Base-by-base conservation (phyloP, 441 rosid genomes). In the Gossypium lobatum region DNA sequence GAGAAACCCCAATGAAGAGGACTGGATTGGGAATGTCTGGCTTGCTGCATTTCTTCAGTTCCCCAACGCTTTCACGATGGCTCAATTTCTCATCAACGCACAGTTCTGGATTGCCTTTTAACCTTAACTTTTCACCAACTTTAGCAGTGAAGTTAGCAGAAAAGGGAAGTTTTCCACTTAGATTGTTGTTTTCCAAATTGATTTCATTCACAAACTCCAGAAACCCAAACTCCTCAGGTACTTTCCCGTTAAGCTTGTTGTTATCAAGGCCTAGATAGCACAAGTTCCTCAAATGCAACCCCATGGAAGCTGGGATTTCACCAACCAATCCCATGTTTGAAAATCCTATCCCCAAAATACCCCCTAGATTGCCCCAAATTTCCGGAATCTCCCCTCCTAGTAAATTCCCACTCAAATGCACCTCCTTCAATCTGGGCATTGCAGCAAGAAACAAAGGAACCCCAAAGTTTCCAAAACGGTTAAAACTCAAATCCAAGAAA, bases 141-240 rank as follows among this genome's bases (percentile, higher is more conserved):
- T 68, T 83, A 0, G 83, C 74, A 18, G 84, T 78, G 64, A 90
- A 87, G n/a, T 80, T 59, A 1, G 78, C 83, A 50, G 88, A 69
- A 58, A 88, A 88, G 0, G 89, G 91, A 48, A 85, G 59, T 62
- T 76, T 79, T 1, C 93, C 93, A 18, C 86, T 87, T 73, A 88
- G 72, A 75, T 85, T 90, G 77, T 90, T 90, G 82, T 90, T 87
- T 81, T 88, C 89, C 78, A 88, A 77, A 72, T 88, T 87, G 78
- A 90, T 90, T 76, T 88, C 96, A 6, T 71, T 70, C 0, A 59
- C 80, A 61, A 70, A 82, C 2, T 83, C 83, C 70, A 87, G 21
- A 31, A 64, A 21, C 6, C 82, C 88, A 13, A 88, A 71, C 78
- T 86, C 89, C 62, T 75, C 70, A 0, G 93, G 96, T 76, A 90